These are phyloP conservation scores for Cercophora samala DNA, from an alignment of 495 filamentous ascomycete species.

Conservation along the genomic window DNA sequence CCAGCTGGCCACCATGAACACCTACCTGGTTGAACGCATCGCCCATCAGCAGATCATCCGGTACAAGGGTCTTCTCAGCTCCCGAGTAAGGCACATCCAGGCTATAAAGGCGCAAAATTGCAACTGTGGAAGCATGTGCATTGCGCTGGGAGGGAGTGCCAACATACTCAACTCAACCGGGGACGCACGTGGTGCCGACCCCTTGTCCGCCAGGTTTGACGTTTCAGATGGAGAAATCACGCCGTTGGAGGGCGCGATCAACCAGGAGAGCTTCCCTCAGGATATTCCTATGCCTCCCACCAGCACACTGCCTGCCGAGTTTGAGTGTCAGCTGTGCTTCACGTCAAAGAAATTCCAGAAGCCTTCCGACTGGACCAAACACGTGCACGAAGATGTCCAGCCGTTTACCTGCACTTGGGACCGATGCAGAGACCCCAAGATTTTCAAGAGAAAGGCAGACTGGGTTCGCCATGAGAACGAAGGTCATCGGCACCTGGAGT, in stretches of 20 bases:
- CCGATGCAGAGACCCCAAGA: constrained; percentile 80
- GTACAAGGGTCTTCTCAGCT: constrained; percentile 73
- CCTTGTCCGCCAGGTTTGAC: constrained; percentile 45
- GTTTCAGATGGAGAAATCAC: constrained; percentile 63
- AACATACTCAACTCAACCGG: constrained; percentile 43
- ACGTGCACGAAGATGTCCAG: constrained; percentile 92
- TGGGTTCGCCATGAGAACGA: constrained; percentile 98
- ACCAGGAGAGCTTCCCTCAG: constrained; percentile 64
- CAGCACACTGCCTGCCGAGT: constrained; percentile 73
- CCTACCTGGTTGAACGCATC: constrained; percentile 75
- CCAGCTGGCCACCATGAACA: constrained; percentile 38
- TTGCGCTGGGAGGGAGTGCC: constrained; percentile 57
- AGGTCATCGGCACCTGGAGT: constrained; percentile 85
- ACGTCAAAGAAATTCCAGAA: constrained; percentile 87
- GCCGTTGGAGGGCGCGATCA: constrained; percentile 62
- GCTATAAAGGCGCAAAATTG: constrained; percentile 56
- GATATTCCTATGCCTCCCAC: constrained; percentile 85
- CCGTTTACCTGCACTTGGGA: constrained; percentile 94
- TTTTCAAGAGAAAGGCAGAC: constrained; percentile 95
- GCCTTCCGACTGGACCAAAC: constrained; percentile 97
- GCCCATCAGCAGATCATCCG: constrained; percentile 74
- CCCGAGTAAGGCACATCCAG: constrained; percentile 66
- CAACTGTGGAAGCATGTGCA: constrained; percentile 58
- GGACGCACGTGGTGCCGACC: constrained; percentile 38
- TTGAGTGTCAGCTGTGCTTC: constrained; percentile 92